Percentiles rank a stretch among this genome's conserved stretches.
phyloP scores from a whole-genome alignment of 495 filamentous ascomycete genomes.

The Collariella sp. region DNA sequence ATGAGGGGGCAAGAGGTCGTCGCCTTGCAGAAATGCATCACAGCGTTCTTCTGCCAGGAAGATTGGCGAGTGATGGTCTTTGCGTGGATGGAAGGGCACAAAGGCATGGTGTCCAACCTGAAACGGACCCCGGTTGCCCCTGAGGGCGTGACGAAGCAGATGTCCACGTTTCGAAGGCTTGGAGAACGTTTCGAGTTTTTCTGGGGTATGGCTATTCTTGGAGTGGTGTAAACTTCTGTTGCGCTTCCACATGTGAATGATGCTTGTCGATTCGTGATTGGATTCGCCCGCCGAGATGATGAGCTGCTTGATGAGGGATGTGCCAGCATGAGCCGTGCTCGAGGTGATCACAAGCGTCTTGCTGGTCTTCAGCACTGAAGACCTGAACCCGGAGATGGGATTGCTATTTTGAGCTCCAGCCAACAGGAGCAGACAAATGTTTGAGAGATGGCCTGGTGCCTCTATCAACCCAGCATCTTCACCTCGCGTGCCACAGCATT shows the following conservation, averaged over 20 bases:
- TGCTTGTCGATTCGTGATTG: neutral
- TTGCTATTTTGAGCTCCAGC: conserved; percentile 12
- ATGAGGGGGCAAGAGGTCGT: neutral
- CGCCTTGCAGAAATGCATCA: neutral
- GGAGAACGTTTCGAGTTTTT: conserved; percentile 20
- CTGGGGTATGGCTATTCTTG: conserved; percentile 15
- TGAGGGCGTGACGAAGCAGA: neutral
- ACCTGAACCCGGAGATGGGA: neutral
- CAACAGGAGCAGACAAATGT: neutral
- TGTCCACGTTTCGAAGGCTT: conserved; percentile 19
- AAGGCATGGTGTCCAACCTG: neutral
- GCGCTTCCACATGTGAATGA: conserved; percentile 12
- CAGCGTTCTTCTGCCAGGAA: too few relatives aligned
- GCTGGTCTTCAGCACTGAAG: neutral
- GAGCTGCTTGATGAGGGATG: neutral
- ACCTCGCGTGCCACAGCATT: conserved; percentile 73
- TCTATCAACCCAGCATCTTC: conserved; percentile 26
- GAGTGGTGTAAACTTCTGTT: conserved; percentile 7
- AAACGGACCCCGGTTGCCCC: conserved; percentile 2
- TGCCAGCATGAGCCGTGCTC: neutral
- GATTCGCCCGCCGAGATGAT: neutral
- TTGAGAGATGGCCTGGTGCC: neutral
- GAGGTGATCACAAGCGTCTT: neutral
- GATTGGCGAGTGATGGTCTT: too few relatives aligned
- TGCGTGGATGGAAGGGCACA: neutral